Percentiles rank a stretch among this genome's conserved stretches.
phyloP scores from a whole-genome alignment of 75 land plant species.

The Gnetum montanum region DNA sequence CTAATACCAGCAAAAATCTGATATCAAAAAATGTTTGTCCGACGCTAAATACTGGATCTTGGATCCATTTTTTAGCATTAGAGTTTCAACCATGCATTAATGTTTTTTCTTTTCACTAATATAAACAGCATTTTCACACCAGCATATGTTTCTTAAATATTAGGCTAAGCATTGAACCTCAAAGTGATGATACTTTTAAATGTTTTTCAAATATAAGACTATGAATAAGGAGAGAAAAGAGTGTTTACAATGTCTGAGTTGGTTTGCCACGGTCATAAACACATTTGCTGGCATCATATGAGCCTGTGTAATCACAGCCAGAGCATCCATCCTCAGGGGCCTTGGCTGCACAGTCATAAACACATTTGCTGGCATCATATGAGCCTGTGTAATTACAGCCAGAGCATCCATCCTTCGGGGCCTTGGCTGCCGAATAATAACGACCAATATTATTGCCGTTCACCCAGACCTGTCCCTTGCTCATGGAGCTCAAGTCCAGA shows the following conservation, averaged over 20 bases:
- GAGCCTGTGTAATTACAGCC: slow-evolving; percentile 15
- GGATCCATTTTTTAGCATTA: too few relatives aligned
- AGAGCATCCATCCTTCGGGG: slow-evolving; percentile 19
- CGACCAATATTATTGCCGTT: slow-evolving; percentile 43
- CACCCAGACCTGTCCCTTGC: slow-evolving; percentile 49
- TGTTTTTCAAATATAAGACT: neutral
- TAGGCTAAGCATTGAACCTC: too few relatives aligned
- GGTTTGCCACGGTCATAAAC: slow-evolving; percentile 12
- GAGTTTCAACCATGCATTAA: too few relatives aligned
- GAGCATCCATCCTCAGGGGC: slow-evolving; percentile 21
- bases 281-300: slow-evolving; percentile 13
- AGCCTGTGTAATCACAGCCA: slow-evolving; percentile 17
- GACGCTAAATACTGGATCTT: too few relatives aligned
- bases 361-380: slow-evolving; percentile 13
- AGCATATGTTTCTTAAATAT: too few relatives aligned
- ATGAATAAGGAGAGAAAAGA: neutral
- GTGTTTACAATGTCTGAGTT: slow-evolving; percentile 9
- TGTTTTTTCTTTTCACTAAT: too few relatives aligned
- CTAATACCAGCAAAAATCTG: neutral
- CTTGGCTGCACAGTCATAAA: slow-evolving; percentile 9
- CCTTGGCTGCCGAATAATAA: slow-evolving; percentile 5
- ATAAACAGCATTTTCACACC: too few relatives aligned
- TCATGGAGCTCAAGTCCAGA: slow-evolving; percentile 35
- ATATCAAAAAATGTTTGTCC: too few relatives aligned
- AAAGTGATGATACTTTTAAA: too few relatives aligned